Conservation (phyloP, 2,329 filamentous ascomycete genomes). For the Fonsecaea erecta region DNA sequence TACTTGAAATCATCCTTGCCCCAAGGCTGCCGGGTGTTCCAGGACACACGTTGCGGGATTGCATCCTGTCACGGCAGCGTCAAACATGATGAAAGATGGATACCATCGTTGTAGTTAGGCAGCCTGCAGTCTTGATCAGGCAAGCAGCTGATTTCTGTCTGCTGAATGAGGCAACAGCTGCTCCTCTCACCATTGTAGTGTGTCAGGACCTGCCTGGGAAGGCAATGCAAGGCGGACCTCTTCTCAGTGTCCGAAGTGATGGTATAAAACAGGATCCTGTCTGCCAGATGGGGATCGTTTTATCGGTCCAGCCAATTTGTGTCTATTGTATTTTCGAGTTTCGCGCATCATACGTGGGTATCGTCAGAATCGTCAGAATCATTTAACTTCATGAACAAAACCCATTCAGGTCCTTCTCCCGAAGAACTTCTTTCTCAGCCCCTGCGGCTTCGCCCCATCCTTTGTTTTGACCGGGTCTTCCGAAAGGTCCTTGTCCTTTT, state of each 20-base stretch:
- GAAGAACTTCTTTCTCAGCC: conserved; percentile 34
- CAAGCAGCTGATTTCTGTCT: not conserved
- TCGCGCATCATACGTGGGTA: not conserved
- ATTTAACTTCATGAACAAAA: not conserved
- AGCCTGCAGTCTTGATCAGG: not conserved
- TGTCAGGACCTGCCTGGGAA: not conserved
- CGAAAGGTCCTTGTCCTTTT: conserved; percentile 25
- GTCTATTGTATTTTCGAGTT: not conserved
- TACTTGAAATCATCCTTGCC: not conserved
- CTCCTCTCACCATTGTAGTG: not conserved
- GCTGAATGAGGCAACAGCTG: not conserved
- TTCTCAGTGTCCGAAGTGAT: not conserved
- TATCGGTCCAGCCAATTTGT: not conserved
- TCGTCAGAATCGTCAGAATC: not conserved
- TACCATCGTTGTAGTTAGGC: not conserved
- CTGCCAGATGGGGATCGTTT: not conserved
- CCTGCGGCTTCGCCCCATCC: conserved; percentile 23
- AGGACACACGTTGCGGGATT: not conserved
- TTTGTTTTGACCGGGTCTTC: conserved; percentile 29
- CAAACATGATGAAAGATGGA: not conserved
- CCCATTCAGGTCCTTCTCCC: conserved; percentile 24
- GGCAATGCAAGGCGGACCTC: too few relatives aligned
- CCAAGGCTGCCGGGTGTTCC: not conserved
- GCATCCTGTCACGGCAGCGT: not conserved
- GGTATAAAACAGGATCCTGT: not conserved